These are phyloP conservation scores for Perkinsus olseni DNA, from an alignment of 169 alveolate species.

Conservation along the genomic window DNA sequence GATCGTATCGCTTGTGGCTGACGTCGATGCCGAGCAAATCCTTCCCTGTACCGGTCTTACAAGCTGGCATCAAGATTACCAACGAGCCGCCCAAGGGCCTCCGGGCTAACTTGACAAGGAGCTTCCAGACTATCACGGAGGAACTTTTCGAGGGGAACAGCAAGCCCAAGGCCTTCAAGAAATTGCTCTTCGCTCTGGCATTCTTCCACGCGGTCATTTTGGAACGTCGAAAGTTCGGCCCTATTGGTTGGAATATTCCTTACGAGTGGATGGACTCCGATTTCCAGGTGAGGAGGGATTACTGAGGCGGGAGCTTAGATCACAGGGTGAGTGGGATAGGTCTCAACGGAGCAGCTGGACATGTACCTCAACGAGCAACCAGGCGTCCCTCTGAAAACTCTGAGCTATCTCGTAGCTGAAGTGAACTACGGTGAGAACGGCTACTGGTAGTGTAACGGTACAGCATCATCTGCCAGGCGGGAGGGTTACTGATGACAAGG, in stretches of 20 bases:
- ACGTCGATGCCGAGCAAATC: constrained; percentile 79
- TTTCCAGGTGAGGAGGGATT: constrained; percentile 44
- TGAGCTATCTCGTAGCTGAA: constrained; percentile 67
- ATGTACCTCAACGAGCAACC: constrained; percentile 68
- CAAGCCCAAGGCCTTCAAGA: constrained; percentile 51
- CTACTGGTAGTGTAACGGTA: neutral
- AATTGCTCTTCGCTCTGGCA: constrained; percentile 79
- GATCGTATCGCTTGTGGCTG: constrained; percentile 76
- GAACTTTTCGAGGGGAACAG: constrained; percentile 20
- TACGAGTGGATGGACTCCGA: constrained; percentile 90
- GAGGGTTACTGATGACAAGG: constrained; percentile 72
- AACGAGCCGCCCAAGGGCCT: constrained; percentile 90
- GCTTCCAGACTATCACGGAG: constrained; percentile 64
- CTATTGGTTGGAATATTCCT: constrained; percentile 88
- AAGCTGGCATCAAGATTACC: constrained; percentile 80
- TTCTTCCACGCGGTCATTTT: constrained; percentile 88
- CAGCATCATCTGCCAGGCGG: constrained; percentile 32
- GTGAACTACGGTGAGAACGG: constrained; percentile 42
- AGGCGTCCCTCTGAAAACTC: constrained; percentile 63
- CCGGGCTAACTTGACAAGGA: constrained; percentile 66
- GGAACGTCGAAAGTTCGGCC: constrained; percentile 86
- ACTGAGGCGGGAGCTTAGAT: too few relatives aligned
- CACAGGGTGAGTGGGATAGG: neutral
- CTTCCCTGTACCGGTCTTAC: constrained; percentile 86
- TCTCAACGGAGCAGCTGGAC: constrained; percentile 41